Evolutionary conservation across 371 early-diverging fungal species (phyloP).

Genomic region (Saksenaea vasiformis): DNA sequence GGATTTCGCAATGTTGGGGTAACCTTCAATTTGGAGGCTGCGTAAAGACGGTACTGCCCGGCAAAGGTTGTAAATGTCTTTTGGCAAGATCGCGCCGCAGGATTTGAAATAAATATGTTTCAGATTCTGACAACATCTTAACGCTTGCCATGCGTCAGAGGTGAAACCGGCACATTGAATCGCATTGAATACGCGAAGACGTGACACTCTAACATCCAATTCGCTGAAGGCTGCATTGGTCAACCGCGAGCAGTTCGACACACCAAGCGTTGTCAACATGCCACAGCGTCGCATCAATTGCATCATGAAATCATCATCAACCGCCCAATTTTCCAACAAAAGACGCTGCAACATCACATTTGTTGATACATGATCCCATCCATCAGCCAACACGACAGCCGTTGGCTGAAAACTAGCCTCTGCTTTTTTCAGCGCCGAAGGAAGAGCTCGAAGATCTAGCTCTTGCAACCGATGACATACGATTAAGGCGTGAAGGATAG

Average conservation of each 20-base stretch:
- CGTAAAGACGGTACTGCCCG: slow-evolving; percentile 1
- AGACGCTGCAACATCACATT: neutral
- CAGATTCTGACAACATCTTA: neutral
- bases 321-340: slow-evolving; percentile 12
- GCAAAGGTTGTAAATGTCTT: slow-evolving; percentile 21
- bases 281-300: slow-evolving; percentile 1
- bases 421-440: neutral
- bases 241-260: slow-evolving; percentile 10
- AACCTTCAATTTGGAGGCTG: slow-evolving; percentile 9
- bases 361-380: neutral
- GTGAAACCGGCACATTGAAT: slow-evolving; percentile 18
- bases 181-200: slow-evolving; percentile 6
- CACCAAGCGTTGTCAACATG: slow-evolving; percentile 1
- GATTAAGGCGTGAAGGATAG: slow-evolving; percentile 11
- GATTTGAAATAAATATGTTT: slow-evolving; percentile 16
- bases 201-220: neutral
- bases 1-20: slow-evolving; percentile 1
- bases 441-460: slow-evolving; percentile 31
- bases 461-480: slow-evolving; percentile 17
- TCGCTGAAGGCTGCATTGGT: slow-evolving; percentile 1
- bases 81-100: slow-evolving; percentile 17
- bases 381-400: neutral
- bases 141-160: neutral
- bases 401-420: neutral
- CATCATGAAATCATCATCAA: slow-evolving; percentile 3